These are phyloP conservation scores for Fusarium illudens DNA, from an alignment of 2,329 filamentous ascomycete species.

Conservation along the genomic window DNA sequence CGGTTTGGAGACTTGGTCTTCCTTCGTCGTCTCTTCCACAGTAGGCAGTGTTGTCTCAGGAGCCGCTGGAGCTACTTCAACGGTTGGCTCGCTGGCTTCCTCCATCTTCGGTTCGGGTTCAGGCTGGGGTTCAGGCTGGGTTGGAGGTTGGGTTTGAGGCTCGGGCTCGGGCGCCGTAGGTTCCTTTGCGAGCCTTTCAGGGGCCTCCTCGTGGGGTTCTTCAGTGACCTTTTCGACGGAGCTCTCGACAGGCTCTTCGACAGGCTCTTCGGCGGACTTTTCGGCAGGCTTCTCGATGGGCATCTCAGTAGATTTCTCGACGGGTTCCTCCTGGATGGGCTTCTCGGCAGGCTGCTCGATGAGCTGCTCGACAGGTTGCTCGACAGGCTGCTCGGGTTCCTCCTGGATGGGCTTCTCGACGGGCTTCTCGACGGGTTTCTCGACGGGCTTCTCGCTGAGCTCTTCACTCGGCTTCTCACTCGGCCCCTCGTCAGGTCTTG, in stretches of 20 bases:
- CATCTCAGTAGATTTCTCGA: not conserved
- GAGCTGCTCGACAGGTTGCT: not conserved
- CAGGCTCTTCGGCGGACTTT: not conserved
- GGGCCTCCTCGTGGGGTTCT: conserved; percentile 1
- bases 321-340: not conserved
- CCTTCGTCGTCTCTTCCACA: conserved; percentile 3
- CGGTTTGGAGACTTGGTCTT: conserved; percentile 1
- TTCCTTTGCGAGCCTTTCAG: not conserved
- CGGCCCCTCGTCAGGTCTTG: not conserved
- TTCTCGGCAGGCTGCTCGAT: not conserved
- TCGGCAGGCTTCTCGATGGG: not conserved
- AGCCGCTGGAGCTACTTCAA: conserved; percentile 3
- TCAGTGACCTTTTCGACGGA: too few relatives aligned
- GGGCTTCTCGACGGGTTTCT: not conserved
- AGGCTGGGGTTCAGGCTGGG: too few relatives aligned
- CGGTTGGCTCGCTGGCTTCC: conserved; percentile 46
- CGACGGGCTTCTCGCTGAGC: not conserved
- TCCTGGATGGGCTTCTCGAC: not conserved
- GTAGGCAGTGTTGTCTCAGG: conserved; percentile 12
- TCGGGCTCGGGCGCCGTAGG: conserved; percentile 1
- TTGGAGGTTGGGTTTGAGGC: too few relatives aligned
- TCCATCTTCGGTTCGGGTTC: conserved; percentile 50
- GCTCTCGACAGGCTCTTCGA: not conserved
- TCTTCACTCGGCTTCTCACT: not conserved
- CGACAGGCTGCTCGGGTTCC: not conserved